Evolutionary conservation across 2,329 filamentous ascomycete genomes (phyloP), one percentile per base, ranked within the genome.

Genomic region (Fusarium tupiense): DNA sequence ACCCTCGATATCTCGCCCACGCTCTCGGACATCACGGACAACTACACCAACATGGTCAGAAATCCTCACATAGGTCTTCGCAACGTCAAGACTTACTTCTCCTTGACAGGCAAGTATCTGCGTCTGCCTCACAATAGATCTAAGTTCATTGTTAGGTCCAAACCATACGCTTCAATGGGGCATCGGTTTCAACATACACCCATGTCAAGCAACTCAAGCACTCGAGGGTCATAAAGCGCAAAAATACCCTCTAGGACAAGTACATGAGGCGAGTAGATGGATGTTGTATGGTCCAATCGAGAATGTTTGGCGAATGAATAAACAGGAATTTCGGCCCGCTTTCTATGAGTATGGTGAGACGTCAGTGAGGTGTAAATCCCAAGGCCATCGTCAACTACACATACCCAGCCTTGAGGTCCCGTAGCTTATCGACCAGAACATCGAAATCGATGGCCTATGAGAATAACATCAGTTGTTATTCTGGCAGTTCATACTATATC

Each of bases 101-200:
- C 83, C 96, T 88, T 33, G 95, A 96, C 54, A 99, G 87, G 81
- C 96, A 99, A 5, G 97, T 93, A 82, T 99, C 96, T 72, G 93
- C 92, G 82, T 99, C 96, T 46, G 96, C 97, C 83, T 98, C 96
- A 68, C 96, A 97, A 81, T 98, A 99, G 61, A 99, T 97, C 93
- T 91, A 75, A 17, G 19, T 11, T 26, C 44, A 29, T 38, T 31
- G 73, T 76, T 43, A 75, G 67, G 41, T 38, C 38, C 31, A 22
- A 20, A 14, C 19, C 41, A 40, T n/a, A 9, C 56, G 22, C 9
- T 38, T 17, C 26, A 44, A 33, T 12, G 16, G 20, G 22, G 49
- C 20, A 59, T 20, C 14, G 9, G 19, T 14, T 50, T 52, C 24
- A 70, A 78, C 81, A 54, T 85, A 94, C 93, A 84, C 94, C 97